A percentile compares a stretch with the other conserved stretches of the same genome.
Conservation (phyloP, 192 early-diverging fungal species). For the Entophlyctis helioformis region DNA sequence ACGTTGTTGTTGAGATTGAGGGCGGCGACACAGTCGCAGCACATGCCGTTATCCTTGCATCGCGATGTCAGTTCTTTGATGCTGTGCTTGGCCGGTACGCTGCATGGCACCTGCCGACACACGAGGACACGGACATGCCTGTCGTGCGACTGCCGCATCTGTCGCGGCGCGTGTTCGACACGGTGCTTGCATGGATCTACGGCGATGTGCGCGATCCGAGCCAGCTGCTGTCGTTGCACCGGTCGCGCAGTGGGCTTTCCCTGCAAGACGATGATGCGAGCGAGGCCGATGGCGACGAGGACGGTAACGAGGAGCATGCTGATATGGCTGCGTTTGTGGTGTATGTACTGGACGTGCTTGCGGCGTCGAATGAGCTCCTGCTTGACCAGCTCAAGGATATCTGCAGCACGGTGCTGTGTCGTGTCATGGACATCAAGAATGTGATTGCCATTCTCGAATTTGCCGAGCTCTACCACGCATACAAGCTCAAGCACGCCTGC, state of each 20-base stretch:
- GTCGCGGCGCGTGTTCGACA: conserved; percentile 27
- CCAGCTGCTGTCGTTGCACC: too few relatives aligned
- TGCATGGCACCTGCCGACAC: conserved; percentile 31
- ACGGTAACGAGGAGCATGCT: conserved; percentile 16
- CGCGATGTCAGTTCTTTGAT: conserved; percentile 52
- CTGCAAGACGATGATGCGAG: too few relatives aligned
- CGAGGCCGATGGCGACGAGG: too few relatives aligned
- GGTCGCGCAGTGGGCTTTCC: too few relatives aligned
- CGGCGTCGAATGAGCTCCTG: conserved; percentile 53
- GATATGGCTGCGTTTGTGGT: conserved; percentile 32
- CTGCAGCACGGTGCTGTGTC: conserved; percentile 10
- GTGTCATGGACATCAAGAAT: conserved; percentile 27
- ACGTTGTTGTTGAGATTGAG: too few relatives aligned
- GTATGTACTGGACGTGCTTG: conserved; percentile 41
- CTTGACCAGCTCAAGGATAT: conserved; percentile 25
- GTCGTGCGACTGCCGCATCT: conserved; percentile 41
- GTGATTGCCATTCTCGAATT: conserved; percentile 40
- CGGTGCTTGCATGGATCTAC: conserved; percentile 46
- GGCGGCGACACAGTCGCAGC: conserved; percentile 2
- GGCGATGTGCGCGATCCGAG: too few relatives aligned
- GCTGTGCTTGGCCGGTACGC: conserved; percentile 37
- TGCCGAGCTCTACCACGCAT: conserved; percentile 35
- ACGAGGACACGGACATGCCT: conserved; percentile 2
- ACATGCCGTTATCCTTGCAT: conserved; percentile 15
- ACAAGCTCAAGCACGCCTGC: conserved; percentile 34